These are phyloP conservation scores for Globisporangium radiosum DNA, from an alignment of 352 stramenopile species.

Conservation along the genomic window DNA sequence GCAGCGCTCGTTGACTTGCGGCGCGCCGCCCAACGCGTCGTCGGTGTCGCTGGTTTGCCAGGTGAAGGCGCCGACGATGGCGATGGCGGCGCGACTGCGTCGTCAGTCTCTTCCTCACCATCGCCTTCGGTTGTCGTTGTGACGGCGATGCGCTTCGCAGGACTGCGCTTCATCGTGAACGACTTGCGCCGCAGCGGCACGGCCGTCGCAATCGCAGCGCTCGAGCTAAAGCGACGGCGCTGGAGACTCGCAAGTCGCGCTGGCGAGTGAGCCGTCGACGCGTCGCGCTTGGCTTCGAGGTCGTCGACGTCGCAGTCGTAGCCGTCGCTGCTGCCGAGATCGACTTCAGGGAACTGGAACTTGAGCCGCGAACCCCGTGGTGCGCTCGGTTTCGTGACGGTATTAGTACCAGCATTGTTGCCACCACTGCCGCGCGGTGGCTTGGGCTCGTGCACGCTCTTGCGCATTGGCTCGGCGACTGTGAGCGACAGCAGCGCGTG, in stretches of 20 bases:
- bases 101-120: not conserved
- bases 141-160: constrained; percentile 25
- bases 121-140: not conserved
- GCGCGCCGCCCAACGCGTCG: constrained; percentile 21
- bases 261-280: no score
- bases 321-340: constrained; percentile 24
- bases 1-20: constrained; percentile 51
- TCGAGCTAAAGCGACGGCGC: constrained; percentile 25
- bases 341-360: constrained; percentile 56
- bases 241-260: not conserved
- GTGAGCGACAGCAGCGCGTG: constrained; percentile 18
- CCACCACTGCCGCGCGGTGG: constrained; percentile 22
- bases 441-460: constrained; percentile 35
- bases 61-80: not conserved
- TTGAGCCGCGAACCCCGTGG: constrained; percentile 28
- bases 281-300: not conserved
- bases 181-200: constrained; percentile 53
- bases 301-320: constrained; percentile 3
- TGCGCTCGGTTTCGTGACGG: not conserved
- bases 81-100: not conserved
- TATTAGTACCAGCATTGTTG: not conserved
- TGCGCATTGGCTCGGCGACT: constrained; percentile 24
- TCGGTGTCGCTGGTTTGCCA: not conserved
- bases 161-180: constrained; percentile 61
- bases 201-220: constrained; percentile 25